Percentiles rank a stretch among this genome's conserved stretches.
Conservation (phyloP, 257 asterid species). For the Solanum commersonii region DNA sequence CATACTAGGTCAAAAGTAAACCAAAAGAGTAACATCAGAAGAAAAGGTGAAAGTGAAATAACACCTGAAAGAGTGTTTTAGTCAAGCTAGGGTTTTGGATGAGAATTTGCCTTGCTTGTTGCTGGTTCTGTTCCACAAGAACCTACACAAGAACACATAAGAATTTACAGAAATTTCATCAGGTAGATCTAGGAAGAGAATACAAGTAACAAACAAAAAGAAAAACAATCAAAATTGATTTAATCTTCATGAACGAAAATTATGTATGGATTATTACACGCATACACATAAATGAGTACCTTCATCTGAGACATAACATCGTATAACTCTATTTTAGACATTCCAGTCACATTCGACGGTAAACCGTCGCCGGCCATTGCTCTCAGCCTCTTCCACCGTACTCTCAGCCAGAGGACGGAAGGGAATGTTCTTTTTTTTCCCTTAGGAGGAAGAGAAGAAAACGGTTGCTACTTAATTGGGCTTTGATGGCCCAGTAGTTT, state of each 20-base stretch:
- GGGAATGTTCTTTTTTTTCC: neutral
- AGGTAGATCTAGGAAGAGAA: neutral
- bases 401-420: neutral
- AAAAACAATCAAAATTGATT: neutral
- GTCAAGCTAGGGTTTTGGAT: slow-evolving; percentile 85
- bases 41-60: neutral
- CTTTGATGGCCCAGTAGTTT: neutral
- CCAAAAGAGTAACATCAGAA: neutral
- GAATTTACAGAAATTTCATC: neutral
- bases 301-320: slow-evolving; percentile 96
- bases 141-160: slow-evolving; percentile 27
- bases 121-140: slow-evolving; percentile 79
- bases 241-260: neutral
- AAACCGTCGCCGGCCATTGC: slow-evolving; percentile 64
- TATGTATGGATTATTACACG: neutral
- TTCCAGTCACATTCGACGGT: slow-evolving; percentile 67
- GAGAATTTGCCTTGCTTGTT: slow-evolving; percentile 91
- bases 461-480: neutral
- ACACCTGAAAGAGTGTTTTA: slow-evolving; percentile 90
- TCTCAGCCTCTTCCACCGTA: slow-evolving; percentile 23
- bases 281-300: slow-evolving; percentile 21
- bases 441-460: neutral
- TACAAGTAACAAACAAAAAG: neutral
- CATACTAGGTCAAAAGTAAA: neutral
- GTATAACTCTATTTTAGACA: slow-evolving; percentile 79